phyloP scores from a whole-genome alignment of 75 land plant species.

The Ceratopteris richardii region DNA sequence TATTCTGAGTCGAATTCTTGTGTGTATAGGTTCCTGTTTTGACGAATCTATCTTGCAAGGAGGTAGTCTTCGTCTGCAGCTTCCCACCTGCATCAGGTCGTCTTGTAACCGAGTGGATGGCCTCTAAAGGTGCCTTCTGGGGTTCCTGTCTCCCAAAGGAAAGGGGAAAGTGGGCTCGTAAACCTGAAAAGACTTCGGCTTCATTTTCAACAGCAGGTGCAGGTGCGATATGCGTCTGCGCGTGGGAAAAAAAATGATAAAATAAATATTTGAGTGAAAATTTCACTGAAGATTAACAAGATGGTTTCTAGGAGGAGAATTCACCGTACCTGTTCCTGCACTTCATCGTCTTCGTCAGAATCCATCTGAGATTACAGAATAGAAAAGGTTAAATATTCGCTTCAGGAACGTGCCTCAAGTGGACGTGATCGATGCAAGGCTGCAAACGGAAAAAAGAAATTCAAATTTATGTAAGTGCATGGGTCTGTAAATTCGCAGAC shows the following conservation, averaged over 20 bases:
- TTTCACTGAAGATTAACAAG: too few relatives aligned
- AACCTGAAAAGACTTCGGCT: conserved; percentile 62
- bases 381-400: too few relatives aligned
- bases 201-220: conserved; percentile 35
- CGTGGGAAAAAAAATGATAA: too few relatives aligned
- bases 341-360: background rate
- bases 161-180: conserved; percentile 74
- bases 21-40: background rate
- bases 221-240: background rate
- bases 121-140: conserved; percentile 45
- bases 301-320: too few relatives aligned
- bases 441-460: background rate
- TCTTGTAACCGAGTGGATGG: background rate
- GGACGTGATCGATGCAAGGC: background rate
- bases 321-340: background rate
- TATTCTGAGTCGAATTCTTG: background rate
- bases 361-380: background rate
- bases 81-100: conserved; percentile 17
- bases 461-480: background rate
- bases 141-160: conserved; percentile 77
- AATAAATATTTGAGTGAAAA: too few relatives aligned
- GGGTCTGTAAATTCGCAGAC: background rate
- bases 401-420: background rate
- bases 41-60: conserved; percentile 3
- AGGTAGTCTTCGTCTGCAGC: conserved; percentile 2